Percentiles rank a stretch among this genome's conserved stretches.
These are phyloP conservation scores for Scedosporium boydii DNA, from an alignment of 2,329 filamentous ascomycete genomes.

Conservation along the genomic window DNA sequence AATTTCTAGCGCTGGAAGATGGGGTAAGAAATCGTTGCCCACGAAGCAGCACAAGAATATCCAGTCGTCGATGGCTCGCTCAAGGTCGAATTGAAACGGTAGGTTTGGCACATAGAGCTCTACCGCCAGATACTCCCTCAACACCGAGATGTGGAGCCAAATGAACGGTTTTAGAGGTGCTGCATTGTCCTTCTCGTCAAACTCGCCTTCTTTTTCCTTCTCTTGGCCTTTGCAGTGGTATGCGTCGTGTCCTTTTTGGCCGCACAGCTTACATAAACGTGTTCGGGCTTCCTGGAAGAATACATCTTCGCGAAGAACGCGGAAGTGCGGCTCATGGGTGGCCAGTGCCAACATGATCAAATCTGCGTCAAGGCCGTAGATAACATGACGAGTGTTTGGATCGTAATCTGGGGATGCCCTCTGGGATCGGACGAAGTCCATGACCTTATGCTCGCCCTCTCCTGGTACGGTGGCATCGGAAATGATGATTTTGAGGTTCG, in stretches of 20 bases:
- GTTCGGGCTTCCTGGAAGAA: conserved; percentile 83
- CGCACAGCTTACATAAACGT: conserved; percentile 77
- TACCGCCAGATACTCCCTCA: conserved; percentile 86
- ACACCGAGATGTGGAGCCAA: conserved; percentile 87
- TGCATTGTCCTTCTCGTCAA: conserved; percentile 66
- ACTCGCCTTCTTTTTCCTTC: conserved; percentile 70
- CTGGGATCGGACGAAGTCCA: conserved; percentile 95
- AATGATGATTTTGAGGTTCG: conserved; percentile 92
- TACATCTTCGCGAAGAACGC: conserved; percentile 92
- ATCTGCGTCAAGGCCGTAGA: conserved; percentile 95
- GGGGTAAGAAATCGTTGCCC: conserved; percentile 95
- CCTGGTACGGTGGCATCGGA: conserved; percentile 96
- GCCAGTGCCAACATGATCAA: conserved; percentile 96
- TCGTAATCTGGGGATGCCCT: conserved; percentile 83
- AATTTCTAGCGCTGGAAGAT: conserved; percentile 95
- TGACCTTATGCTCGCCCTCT: conserved; percentile 98
- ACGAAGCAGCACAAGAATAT: conserved; percentile 99
- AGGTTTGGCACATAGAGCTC: conserved; percentile 78
- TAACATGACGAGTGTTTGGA: conserved; percentile 94
- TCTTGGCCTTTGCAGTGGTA: conserved; percentile 72
- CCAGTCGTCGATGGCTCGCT: conserved; percentile 94
- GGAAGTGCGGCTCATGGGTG: conserved; percentile 95
- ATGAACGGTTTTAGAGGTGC: conserved; percentile 79
- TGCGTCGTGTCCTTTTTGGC: conserved; percentile 84
- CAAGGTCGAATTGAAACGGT: conserved; percentile 83